A percentile compares a stretch with the other conserved stretches of the same genome.
These are phyloP conservation scores for Paraleonurus japonicus DNA, from an alignment of 257 asterid species.

Conservation along the genomic window DNA sequence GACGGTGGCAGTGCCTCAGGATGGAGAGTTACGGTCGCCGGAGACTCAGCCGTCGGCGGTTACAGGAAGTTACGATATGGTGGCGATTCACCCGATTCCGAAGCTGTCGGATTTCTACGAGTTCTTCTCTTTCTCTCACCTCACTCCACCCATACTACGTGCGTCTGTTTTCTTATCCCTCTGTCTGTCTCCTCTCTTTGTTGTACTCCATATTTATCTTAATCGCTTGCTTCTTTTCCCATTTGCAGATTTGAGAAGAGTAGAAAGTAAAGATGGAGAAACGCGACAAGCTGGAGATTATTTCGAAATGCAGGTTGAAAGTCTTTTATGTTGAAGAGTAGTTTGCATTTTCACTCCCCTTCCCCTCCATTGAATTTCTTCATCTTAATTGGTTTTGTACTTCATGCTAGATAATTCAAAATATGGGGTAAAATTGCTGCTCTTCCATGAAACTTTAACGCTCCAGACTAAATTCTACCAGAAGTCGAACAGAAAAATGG, in stretches of 20 bases:
- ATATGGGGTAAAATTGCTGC: not conserved
- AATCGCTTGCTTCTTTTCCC: not conserved
- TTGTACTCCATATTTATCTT: not conserved
- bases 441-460: not conserved
- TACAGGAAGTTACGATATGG: slow-evolving; percentile 75
- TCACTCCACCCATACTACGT: slow-evolving; percentile 84
- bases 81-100: slow-evolving; percentile 96
- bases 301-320: slow-evolving; percentile 82
- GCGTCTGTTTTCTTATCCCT: slow-evolving; percentile 26
- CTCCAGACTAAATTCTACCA: not conserved
- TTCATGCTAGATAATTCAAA: not conserved
- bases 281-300: slow-evolving; percentile 65
- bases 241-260: slow-evolving; percentile 65
- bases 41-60: slow-evolving; percentile 48
- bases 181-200: not conserved
- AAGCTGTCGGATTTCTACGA: slow-evolving; percentile 97
- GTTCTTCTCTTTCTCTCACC: slow-evolving; percentile 83
- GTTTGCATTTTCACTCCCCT: not conserved
- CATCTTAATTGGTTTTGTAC: not conserved
- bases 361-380: not conserved
- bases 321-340: not conserved
- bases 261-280: slow-evolving; percentile 52
- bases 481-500: not conserved
- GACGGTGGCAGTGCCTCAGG: slow-evolving; percentile 39
- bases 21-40: slow-evolving; percentile 55